A percentile compares a stretch with the other conserved stretches of the same genome.
phyloP scores from a whole-genome alignment of 805 yeast species.

The Candida endomychidarum region DNA sequence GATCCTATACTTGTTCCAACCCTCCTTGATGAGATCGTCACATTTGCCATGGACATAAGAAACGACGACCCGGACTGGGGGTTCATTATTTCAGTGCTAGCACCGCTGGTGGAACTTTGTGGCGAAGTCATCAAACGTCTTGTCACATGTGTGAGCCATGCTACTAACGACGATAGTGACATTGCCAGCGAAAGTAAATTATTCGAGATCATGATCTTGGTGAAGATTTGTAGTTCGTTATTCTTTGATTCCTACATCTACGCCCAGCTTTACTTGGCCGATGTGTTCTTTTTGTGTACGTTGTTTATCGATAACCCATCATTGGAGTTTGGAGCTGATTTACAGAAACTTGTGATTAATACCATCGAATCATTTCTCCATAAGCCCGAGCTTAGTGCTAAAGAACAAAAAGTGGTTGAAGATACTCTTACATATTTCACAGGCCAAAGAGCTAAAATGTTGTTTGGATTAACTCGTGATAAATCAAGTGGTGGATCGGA shows the following conservation, averaged over 20 bases:
- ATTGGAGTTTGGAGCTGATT: slow-evolving; percentile 55
- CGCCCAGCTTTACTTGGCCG: slow-evolving; percentile 67
- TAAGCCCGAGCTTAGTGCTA: slow-evolving; percentile 48
- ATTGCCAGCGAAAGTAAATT: slow-evolving; percentile 50
- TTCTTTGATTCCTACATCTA: slow-evolving; percentile 68
- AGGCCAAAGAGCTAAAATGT: slow-evolving; percentile 65
- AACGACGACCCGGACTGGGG: slow-evolving; percentile 74
- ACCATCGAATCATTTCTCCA: slow-evolving; percentile 67
- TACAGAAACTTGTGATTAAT: slow-evolving; percentile 63
- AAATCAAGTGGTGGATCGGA: slow-evolving; percentile 41
- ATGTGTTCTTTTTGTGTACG: slow-evolving; percentile 65
- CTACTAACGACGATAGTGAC: slow-evolving; percentile 43
- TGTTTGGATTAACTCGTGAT: slow-evolving; percentile 66
- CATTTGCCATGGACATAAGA: slow-evolving; percentile 72
- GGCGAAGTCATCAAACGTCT: slow-evolving; percentile 61
- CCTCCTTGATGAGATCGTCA: slow-evolving; percentile 71
- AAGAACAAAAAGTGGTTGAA: slow-evolving; percentile 42
- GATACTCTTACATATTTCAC: slow-evolving; percentile 47
- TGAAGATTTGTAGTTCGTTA: slow-evolving; percentile 59
- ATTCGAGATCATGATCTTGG: slow-evolving; percentile 69
- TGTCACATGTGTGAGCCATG: slow-evolving; percentile 51
- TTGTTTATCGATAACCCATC: slow-evolving; percentile 55
- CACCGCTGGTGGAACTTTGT: slow-evolving; percentile 74
- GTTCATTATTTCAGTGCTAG: slow-evolving; percentile 58
- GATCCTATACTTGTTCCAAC: slow-evolving; percentile 59